These are phyloP conservation scores for Euphorbia pulcherrima DNA, from an alignment of 345 rosid species.

Conservation along the genomic window DNA sequence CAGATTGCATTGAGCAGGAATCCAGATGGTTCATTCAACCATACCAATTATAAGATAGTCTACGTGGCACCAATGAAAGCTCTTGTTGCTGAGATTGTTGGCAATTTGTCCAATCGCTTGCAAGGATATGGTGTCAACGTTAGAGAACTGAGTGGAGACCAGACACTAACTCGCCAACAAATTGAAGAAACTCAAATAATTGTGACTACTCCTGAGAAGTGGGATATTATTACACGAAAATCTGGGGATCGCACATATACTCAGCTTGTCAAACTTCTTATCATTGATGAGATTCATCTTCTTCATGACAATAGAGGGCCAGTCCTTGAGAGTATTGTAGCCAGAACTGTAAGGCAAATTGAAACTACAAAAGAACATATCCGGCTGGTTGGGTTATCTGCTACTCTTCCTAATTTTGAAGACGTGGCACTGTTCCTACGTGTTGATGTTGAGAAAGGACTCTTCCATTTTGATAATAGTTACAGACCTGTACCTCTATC, in stretches of 20 bases:
- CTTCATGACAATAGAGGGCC: conserved; percentile 98
- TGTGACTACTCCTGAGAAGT: conserved; percentile 96
- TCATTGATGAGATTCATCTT: conserved; percentile 93
- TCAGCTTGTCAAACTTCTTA: conserved; percentile 80
- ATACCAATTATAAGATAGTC: conserved; percentile 74
- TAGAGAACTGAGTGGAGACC: conserved; percentile 93
- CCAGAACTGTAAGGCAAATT: conserved; percentile 90
- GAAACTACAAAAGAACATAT: conserved; percentile 89
- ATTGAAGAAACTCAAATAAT: conserved; percentile 95
- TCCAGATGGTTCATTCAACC: conserved; percentile 66
- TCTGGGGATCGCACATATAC: conserved; percentile 99
- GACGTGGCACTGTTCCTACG: conserved; percentile 89
- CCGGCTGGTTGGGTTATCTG: conserved; percentile 90
- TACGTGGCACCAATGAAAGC: conserved; percentile 99
- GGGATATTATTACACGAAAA: conserved; percentile 95
- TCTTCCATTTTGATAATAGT: conserved; percentile 89
- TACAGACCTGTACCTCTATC: conserved; percentile 91
- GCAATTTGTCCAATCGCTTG: conserved; percentile 80
- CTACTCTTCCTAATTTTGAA: conserved; percentile 90
- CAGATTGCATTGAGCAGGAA: conserved; percentile 63
- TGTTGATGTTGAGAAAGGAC: conserved; percentile 60
- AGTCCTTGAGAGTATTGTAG: conserved; percentile 96
- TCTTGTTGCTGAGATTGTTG: conserved; percentile 92
- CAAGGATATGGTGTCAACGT: conserved; percentile 70
- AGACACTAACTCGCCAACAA: conserved; percentile 81